Evolutionary conservation across 176 grass and related monocot species (phyloP), one percentile per base, ranked within the genome.

Genomic region (Saccharum spontaneum): DNA sequence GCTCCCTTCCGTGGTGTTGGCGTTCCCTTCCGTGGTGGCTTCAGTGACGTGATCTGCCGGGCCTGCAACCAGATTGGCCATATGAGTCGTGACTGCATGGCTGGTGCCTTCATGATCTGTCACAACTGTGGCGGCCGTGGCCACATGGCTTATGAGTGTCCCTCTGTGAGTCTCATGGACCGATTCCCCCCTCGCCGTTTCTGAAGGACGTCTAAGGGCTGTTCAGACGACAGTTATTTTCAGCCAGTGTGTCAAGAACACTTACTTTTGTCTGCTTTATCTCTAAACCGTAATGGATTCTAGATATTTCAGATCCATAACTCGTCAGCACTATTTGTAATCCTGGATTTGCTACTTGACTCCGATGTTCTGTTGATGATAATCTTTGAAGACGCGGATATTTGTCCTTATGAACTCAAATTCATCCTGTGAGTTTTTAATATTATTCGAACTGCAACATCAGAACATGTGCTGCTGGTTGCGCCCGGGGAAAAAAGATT

Each of bases 1-100:
- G 66, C 63, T 7, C 59, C 67, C 65, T 83, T 70, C 46, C 48
- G 2, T 18, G 67, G 49, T 18, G 79, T 9, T 16, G 34, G 49
- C 11, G 48, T 6, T 55, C 75, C 49, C 10, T 64, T 92, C 78
- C 88, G 57, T 48, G 88, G 81, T 7, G 80, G 87, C 38, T 90
- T 91, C 78, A 87, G 82, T 67, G 97, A 96, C 44, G 67, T 98
- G 15, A 65, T 98, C 24, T 98, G 96, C 83, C 82, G 93, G 28
- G 44, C 61, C 49, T 99, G 97, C 74, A 86, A 99, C 45, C 97
- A 99, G 76, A 44, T 94, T 79, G 97, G 97, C 54, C 97, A 99
- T 84, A 99, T 91, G 86, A 95, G 93, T 65, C 88, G 91, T 91
- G 97, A 99, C 44, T 99, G 97, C 79, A 94, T 99, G 94, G 88